Base-by-base conservation (phyloP, 106 monocot genomes). In the Narthecium ossifragum region DNA sequence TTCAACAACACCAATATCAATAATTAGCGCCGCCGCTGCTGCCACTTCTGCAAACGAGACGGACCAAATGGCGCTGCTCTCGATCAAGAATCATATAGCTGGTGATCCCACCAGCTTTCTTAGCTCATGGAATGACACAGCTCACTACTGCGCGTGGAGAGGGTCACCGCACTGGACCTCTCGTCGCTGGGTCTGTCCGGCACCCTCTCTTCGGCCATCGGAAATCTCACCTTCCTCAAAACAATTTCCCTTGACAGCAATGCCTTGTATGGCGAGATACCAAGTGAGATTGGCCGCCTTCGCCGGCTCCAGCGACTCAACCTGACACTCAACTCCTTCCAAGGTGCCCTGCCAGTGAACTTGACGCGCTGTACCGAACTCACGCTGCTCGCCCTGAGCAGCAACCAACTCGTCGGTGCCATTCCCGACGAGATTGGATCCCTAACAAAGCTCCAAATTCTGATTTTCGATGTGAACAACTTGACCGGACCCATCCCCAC, bases 101-200 rank as follows among this genome's bases (percentile, higher is more conserved):
- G n/a, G n/a, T n/a, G 41, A 41, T 41, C 41, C 41, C 17, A 14
- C 41, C 17, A 17, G 41, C 1, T 11, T 41, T 41, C 41, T 41
- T 2, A 41, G 17, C 3, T 3, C 41, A 41, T 41, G 41, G 41
- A 41, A 41, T 17, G 10, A 41, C 41, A 14, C 41, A 11, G 17
- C 17, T 41, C 41, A 41, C 17, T 8, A 14, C 41, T 41, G 41
- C 41, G 17, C 11, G 41, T 41, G 41, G 53, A 32, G 15, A 31
- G 54, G 31, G 32, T 55, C 31, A 55, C 31, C 2, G 54, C 54
- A 0, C 30, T 55, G 31, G 54, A 55, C 31, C 54, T 55, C 31
- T 1, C 3, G 17, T 55, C 54, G 12, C 12, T 18, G 31, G n/a
- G n/a, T 23, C 6, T 55, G n/a, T 15, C 30, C 6, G 54, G 54